These are phyloP conservation scores for Eimeria acervulina DNA, from an alignment of 169 alveolate species.

Conservation along the genomic window DNA sequence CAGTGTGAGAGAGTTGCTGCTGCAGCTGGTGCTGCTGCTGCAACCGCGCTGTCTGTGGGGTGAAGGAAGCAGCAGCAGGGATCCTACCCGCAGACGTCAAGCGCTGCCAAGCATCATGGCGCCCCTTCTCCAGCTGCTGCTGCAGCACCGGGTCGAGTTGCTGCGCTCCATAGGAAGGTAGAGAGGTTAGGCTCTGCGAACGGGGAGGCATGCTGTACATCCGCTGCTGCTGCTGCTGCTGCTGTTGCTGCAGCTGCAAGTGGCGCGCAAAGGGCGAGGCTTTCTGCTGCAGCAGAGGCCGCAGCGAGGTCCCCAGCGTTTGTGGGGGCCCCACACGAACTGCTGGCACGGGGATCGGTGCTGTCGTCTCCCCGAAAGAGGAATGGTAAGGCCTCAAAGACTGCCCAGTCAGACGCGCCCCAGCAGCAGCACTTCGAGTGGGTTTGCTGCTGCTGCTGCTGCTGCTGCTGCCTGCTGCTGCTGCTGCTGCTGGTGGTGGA, in stretches of 20 bases:
- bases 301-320: slow-evolving; percentile 22
- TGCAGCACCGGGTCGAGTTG: slow-evolving; percentile 27
- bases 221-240: neutral
- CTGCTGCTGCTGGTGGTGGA: neutral
- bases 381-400: neutral
- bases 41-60: neutral
- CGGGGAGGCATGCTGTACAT: slow-evolving; percentile 32
- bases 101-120: slow-evolving; percentile 53
- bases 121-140: slow-evolving; percentile 45
- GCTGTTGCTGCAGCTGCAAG: slow-evolving; percentile 18
- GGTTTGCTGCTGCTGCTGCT: neutral
- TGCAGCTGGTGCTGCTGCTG: neutral
- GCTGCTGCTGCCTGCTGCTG: neutral
- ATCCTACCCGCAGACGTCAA: neutral
- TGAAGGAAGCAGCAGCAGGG: neutral
- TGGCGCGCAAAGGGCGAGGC: neutral
- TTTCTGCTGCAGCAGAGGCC: slow-evolving; percentile 37
- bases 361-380: neutral
- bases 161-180: slow-evolving; percentile 30
- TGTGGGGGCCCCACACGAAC: slow-evolving; percentile 53
- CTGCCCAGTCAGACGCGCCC: neutral
- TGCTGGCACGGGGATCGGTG: slow-evolving; percentile 8
- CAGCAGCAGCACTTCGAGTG: neutral
- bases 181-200: slow-evolving; percentile 30
- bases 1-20: slow-evolving; percentile 8